These are phyloP conservation scores for Starmerella sp. DNA, from an alignment of 805 yeast genomes.

Conservation along the genomic window DNA sequence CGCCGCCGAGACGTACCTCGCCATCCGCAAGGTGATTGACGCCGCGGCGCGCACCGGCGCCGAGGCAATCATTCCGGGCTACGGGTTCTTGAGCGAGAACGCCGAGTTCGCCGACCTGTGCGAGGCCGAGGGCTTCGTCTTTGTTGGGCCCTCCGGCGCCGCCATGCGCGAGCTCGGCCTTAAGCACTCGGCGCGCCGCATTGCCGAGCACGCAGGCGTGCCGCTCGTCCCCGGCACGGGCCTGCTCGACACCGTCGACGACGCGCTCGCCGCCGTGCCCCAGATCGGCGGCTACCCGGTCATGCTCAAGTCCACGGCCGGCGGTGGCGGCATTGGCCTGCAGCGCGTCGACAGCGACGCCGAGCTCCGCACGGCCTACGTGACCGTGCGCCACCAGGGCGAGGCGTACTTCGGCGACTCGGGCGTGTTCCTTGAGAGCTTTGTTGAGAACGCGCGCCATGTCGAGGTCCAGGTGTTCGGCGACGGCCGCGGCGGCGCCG, in stretches of 20 bases:
- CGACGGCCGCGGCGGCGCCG: conserved; percentile 86
- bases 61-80: conserved; percentile 96
- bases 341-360: conserved; percentile 78
- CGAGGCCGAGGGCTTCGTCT: conserved; percentile 68
- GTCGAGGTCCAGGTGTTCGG: conserved; percentile 96
- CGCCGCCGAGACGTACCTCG: conserved; percentile 84
- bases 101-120: conserved; percentile 92
- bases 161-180: conserved; percentile 84
- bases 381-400: conserved; percentile 89
- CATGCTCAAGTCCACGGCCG: conserved; percentile 96
- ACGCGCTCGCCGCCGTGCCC: conserved; percentile 66
- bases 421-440: conserved; percentile 89
- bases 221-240: conserved; percentile 98
- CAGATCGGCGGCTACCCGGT: conserved; percentile 63
- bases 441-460: conserved; percentile 90
- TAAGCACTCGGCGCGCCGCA: conserved; percentile 92
- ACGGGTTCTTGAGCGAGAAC: conserved; percentile 91
- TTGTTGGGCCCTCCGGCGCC: conserved; percentile 94
- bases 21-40: conserved; percentile 68
- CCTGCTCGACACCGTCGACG: conserved; percentile 55
- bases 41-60: conserved; percentile 80
- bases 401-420: conserved; percentile 85
- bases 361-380: conserved; percentile 76
- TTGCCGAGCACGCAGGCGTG: conserved; percentile 82
- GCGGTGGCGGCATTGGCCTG: conserved; percentile 98